These are phyloP conservation scores for Suhomyces xylopsoci DNA, from an alignment of 805 yeast species.

Conservation along the genomic window DNA sequence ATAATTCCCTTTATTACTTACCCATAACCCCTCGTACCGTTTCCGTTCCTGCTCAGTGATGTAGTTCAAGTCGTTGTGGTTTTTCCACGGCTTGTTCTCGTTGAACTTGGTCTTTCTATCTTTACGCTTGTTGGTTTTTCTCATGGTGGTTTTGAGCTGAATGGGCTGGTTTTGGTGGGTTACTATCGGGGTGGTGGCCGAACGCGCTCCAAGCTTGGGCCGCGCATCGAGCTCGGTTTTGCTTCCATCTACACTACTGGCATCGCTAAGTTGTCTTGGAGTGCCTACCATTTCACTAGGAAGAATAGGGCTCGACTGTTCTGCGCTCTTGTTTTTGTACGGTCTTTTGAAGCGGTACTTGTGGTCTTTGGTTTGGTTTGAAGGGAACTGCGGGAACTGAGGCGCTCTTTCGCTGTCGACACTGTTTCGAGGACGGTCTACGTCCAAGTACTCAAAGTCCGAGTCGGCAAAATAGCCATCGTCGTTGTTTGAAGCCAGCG, in stretches of 20 bases:
- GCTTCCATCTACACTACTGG: not conserved
- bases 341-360: conserved; percentile 20
- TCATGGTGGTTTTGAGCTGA: conserved; percentile 50
- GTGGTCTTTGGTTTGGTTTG: conserved; percentile 13
- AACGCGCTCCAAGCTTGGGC: not conserved
- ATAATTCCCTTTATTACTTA: conserved; percentile 73
- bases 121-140: conserved; percentile 41
- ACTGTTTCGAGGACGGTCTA: not conserved
- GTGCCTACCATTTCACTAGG: not conserved
- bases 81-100: conserved; percentile 93
- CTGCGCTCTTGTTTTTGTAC: conserved; percentile 10
- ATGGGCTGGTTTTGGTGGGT: conserved; percentile 18
- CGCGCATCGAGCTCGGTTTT: not conserved
- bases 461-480: conserved; percentile 3
- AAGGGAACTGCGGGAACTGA: conserved; percentile 35
- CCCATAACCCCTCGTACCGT: conserved; percentile 93
- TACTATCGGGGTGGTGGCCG: not conserved
- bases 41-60: conserved; percentile 68
- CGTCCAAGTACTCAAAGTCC: conserved; percentile 4
- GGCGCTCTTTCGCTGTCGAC: not conserved
- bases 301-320: not conserved
- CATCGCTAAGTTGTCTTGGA: not conserved
- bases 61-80: conserved; percentile 57
- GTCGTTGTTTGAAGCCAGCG: conserved; percentile 10
- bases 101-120: conserved; percentile 53